Base-by-base conservation (phyloP, 768 basidiomycete genomes). In the Mycena rebaudengoi region DNA sequence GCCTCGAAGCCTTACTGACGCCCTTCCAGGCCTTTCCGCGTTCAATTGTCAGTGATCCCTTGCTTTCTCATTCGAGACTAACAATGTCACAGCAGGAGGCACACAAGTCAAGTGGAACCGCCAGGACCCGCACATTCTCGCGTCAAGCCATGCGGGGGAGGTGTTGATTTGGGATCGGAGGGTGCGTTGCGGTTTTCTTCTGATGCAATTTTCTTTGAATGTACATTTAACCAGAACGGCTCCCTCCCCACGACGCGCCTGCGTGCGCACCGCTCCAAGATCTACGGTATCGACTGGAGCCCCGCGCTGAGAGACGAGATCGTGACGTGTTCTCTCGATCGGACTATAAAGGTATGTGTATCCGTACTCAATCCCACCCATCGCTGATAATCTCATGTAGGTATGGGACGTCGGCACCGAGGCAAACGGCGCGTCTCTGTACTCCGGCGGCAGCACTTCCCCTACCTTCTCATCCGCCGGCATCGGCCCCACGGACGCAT, bases 81-180 rank as follows among this genome's bases (percentile, higher is more conserved):
- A 58, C 23, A 48, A 33, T n/a, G n/a, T 21, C 35, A 41, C 64
- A 94, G 94, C 89, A 18, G 90, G 86, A 16, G 95, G 93, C 1
- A 98, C 97, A 0, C 97, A 99, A 74, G 95, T 99, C 60, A 99
- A 99, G 76, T 99, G 95, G 95, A 99, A 97, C 73, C 84, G 93
- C 14, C 88, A 90, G 70, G 90, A 98, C 69, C 85, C 89, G 4
- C 88, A 98, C 63, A 78, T 98, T 6, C 82, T 99, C 0, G 97
- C 98, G 0, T 96, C 95, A 2, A 89, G 95, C 1, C 97, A 99
- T 73, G 84, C 87, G 52, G 91, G 93, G 66, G 86, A 92, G 69
- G 92, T 99, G 0, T 79, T 95, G 32, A 89, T 99, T 20, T 99
- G 98, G 98, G 98, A 99, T 74, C 86, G 94, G 61, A 85, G 97